Evolutionary conservation across 805 yeast species (phyloP).

Genomic region (Saccharomycopsis fermentans): DNA sequence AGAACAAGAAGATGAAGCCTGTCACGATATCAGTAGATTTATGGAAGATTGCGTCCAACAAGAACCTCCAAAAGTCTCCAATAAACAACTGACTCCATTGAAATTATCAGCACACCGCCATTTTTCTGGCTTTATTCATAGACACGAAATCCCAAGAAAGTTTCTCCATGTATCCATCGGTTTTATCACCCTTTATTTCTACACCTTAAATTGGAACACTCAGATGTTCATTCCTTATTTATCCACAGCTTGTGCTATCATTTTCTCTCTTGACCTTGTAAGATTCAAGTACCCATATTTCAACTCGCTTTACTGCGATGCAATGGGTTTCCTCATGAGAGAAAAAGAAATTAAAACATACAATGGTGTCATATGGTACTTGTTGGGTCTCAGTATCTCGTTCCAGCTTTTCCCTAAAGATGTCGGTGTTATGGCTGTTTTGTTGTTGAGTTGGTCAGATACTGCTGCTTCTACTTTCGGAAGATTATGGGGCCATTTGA

Average conservation of each 20-base stretch:
- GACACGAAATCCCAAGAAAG: constrained; percentile 87
- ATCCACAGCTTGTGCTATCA: constrained; percentile 40
- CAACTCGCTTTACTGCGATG: constrained; percentile 55
- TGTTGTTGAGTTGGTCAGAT: constrained; percentile 91
- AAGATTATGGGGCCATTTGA: constrained; percentile 70
- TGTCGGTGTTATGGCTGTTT: constrained; percentile 61
- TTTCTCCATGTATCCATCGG: constrained; percentile 85
- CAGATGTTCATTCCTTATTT: constrained; percentile 52
- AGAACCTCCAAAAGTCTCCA: neutral
- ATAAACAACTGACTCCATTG: neutral
- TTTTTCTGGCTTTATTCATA: constrained; percentile 47
- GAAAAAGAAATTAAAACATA: constrained; percentile 60
- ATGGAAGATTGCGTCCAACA: neutral
- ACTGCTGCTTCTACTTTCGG: constrained; percentile 96
- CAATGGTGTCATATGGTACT: constrained; percentile 85
- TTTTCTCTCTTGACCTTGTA: constrained; percentile 55
- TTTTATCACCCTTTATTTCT: constrained; percentile 62
- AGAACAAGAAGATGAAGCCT: constrained; percentile 8
- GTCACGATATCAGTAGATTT: neutral
- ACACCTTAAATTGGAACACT: constrained; percentile 49
- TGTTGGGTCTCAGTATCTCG: constrained; percentile 67
- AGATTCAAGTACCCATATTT: constrained; percentile 53
- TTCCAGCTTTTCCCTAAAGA: constrained; percentile 70
- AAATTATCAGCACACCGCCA: constrained; percentile 31
- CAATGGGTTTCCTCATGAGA: constrained; percentile 76